These are phyloP conservation scores for Aspergillus sp. DNA, from an alignment of 2,329 filamentous ascomycete species.

Conservation along the genomic window DNA sequence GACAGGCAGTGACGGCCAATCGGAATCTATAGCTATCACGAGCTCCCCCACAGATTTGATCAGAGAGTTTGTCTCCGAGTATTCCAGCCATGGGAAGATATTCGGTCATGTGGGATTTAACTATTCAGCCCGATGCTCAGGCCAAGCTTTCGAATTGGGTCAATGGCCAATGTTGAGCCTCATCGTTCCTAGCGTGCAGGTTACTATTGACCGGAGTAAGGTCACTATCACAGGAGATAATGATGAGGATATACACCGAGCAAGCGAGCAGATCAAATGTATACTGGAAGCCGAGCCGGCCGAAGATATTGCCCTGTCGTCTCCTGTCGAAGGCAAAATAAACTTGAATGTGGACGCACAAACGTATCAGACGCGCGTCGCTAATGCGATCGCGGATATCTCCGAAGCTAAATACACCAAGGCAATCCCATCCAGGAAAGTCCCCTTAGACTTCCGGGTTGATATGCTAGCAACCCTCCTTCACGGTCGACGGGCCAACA, in stretches of 20 bases:
- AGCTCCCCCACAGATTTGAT: conserved; percentile 1
- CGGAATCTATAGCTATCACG: neutral
- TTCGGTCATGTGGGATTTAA: conserved; percentile 22
- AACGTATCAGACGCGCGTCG: conserved; percentile 3
- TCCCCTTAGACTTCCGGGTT: conserved; percentile 7
- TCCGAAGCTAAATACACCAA: conserved; percentile 14
- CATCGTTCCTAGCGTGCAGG: conserved; percentile 10
- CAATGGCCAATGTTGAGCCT: conserved; percentile 14
- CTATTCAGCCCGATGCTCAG: conserved; percentile 14
- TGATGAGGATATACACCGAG: neutral
- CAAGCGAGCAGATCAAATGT: neutral
- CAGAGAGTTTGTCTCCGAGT: conserved; percentile 8
- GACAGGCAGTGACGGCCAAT: too few species aligned
- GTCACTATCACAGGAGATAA: neutral
- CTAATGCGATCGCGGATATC: conserved; percentile 10
- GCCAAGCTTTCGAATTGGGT: conserved; percentile 10
- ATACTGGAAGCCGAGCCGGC: too few species aligned
- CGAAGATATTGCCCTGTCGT: neutral
- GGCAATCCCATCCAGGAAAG: conserved; percentile 17
- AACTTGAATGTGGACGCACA: neutral
- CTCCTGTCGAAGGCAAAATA: neutral
- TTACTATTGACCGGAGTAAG: neutral
- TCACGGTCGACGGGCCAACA: conserved; percentile 16
- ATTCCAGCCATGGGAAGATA: conserved; percentile 3
- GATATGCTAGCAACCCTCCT: conserved; percentile 21